Conservation (phyloP, 441 rosid genomes). For the Omphalea diandra region DNA sequence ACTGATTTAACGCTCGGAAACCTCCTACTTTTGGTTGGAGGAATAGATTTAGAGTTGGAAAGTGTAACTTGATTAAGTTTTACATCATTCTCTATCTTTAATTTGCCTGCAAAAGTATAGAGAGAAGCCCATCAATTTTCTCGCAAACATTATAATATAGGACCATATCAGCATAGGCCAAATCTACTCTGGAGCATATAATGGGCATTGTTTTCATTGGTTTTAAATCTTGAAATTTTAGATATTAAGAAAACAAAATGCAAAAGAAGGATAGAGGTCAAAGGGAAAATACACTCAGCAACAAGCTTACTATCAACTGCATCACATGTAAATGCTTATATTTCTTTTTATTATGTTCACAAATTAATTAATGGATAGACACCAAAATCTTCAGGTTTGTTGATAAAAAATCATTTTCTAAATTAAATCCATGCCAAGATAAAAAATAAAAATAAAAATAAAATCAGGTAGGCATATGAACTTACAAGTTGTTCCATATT, state of each 20-base stretch:
- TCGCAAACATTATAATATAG: conserved; percentile 1
- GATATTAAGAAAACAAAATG: background rate
- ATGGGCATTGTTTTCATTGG: background rate
- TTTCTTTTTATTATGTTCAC: background rate
- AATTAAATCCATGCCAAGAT: conserved; percentile 1
- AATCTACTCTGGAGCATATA: background rate
- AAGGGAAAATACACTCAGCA: background rate
- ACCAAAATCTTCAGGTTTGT: conserved; percentile 1
- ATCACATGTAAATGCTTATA: background rate
- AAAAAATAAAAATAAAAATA: too few species aligned
- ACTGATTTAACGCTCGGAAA: conserved; percentile 37
- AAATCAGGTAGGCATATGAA: conserved; percentile 13
- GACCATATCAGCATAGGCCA: background rate
- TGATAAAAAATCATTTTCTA: background rate
- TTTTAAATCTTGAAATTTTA: background rate
- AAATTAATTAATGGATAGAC: background rate
- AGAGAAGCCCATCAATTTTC: conserved; percentile 27
- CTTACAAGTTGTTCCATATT: conserved; percentile 59
- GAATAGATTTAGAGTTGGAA: conserved; percentile 32
- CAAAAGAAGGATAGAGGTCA: background rate
- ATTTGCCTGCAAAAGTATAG: conserved; percentile 52
- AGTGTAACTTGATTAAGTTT: conserved; percentile 23
- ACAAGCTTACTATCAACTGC: background rate
- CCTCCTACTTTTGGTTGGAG: conserved; percentile 48
- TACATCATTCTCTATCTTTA: conserved; percentile 39